Percentiles rank a stretch among this genome's conserved stretches.
Conservation (phyloP, 2,329 filamentous ascomycete genomes). For the Beauveria asiatica region DNA sequence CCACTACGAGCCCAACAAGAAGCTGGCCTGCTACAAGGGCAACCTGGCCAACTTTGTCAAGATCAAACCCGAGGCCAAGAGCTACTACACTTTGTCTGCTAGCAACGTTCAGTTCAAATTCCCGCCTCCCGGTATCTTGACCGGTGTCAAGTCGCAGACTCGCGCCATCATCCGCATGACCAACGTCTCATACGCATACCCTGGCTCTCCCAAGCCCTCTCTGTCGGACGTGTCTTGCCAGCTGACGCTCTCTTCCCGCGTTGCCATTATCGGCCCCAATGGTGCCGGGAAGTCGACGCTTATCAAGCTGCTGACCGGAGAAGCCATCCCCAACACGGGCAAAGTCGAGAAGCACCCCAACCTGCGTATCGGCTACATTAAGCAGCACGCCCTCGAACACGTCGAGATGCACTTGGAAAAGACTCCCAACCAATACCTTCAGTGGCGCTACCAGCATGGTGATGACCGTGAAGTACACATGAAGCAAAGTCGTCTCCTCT, state of each 20-base stretch:
- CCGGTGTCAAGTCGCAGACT: constrained; percentile 90
- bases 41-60: constrained; percentile 80
- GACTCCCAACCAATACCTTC: constrained; percentile 96
- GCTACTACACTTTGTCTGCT: constrained; percentile 91
- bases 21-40: constrained; percentile 77
- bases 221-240: constrained; percentile 79
- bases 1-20: constrained; percentile 95
- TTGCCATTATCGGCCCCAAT: constrained; percentile 94
- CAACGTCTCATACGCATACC: constrained; percentile 87
- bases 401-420: constrained; percentile 99
- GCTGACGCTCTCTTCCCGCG: constrained; percentile 79
- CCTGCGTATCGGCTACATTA: constrained; percentile 97
- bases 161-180: constrained; percentile 93
- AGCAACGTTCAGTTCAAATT: constrained; percentile 95
- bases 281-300: constrained; percentile 97
- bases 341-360: constrained; percentile 98
- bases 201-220: constrained; percentile 81
- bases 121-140: constrained; percentile 86
- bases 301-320: constrained; percentile 93
- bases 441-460: constrained; percentile 96
- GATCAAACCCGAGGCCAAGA: constrained; percentile 87
- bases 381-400: constrained; percentile 97
- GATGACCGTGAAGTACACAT: constrained; percentile 94
- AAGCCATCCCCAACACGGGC: constrained; percentile 72
- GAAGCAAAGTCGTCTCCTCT: constrained; percentile 92